Percentiles rank a stretch among this genome's conserved stretches.
Conservation (phyloP, 1,139 yeast genomes). For the Sugiyamaella novakii region DNA sequence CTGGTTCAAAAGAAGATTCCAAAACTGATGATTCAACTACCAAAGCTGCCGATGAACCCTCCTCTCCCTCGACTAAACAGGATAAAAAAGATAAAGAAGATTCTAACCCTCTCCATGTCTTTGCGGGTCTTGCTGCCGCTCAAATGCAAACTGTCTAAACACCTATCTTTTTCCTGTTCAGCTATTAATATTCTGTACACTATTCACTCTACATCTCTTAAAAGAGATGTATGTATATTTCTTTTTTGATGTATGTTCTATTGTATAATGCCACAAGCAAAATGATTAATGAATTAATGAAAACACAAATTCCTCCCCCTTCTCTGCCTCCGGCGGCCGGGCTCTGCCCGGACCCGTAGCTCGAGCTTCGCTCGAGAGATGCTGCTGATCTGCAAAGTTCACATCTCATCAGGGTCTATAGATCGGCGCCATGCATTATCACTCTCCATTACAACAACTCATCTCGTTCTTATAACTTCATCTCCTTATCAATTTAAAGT, state of each 20-base stretch:
- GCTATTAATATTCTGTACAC: constrained; percentile 5
- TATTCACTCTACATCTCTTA: neutral
- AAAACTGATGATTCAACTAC: constrained; percentile 4
- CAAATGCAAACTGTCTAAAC: constrained; percentile 17
- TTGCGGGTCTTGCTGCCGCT: constrained; percentile 30
- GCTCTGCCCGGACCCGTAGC: constrained; percentile 4
- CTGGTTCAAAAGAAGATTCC: constrained; percentile 3
- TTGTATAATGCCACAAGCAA: constrained; percentile 13
- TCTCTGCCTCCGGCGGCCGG: constrained; percentile 8
- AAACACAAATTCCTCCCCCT: neutral
- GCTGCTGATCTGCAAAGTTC: neutral
- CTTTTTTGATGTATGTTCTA: constrained; percentile 9
- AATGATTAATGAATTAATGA: constrained; percentile 9
- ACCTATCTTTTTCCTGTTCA: neutral
- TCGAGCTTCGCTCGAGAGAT: neutral
- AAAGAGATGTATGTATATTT: constrained; percentile 4
- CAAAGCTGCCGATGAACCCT: neutral
- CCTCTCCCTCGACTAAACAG: neutral
- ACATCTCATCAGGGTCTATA: neutral
- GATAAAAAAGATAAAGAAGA: constrained; percentile 8
- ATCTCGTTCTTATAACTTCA: no score
- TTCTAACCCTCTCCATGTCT: constrained; percentile 26
- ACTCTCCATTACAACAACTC: no score
- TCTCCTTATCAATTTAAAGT: no score
- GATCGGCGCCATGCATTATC: no score